Conservation (phyloP, 1,284 basidiomycete genomes). For the Entoloma clypeatum region DNA sequence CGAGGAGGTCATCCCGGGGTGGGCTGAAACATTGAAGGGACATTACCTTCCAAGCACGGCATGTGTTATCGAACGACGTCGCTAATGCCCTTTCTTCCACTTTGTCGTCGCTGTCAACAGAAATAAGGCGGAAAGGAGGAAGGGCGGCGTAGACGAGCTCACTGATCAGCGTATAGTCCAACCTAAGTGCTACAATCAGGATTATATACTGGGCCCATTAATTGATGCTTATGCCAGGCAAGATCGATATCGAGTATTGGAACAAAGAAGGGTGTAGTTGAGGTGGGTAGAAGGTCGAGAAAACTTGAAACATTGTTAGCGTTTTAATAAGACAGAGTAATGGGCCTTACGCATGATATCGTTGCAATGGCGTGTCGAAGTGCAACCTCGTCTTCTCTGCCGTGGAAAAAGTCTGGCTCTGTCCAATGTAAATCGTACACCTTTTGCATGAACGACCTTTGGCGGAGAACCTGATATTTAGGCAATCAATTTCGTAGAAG, state of each 20-base stretch:
- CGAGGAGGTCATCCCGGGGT: no score
- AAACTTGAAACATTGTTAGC: constrained; percentile 23
- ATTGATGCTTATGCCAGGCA: constrained; percentile 40
- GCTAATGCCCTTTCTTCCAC: constrained; percentile 3
- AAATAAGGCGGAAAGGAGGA: not conserved
- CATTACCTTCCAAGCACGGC: constrained; percentile 10
- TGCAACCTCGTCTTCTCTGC: constrained; percentile 23
- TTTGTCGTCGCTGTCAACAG: constrained; percentile 7
- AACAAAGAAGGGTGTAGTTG: constrained; percentile 31
- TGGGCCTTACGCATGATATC: constrained; percentile 35
- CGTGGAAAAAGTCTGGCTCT: constrained; percentile 30
- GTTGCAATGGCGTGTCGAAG: constrained; percentile 31
- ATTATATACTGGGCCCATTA: constrained; percentile 26
- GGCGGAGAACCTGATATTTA: constrained; percentile 49
- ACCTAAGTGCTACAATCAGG: constrained; percentile 25
- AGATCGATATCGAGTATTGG: constrained; percentile 40
- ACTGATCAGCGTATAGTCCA: constrained; percentile 35
- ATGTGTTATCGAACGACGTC: constrained; percentile 7
- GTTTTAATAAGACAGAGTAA: not conserved
- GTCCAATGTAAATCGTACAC: constrained; percentile 47
- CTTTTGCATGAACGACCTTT: constrained; percentile 47
- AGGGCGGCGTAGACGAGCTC: constrained; percentile 8
- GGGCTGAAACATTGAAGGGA: no score
- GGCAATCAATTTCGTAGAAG: no score
- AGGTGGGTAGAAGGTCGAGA: constrained; percentile 27